Evolutionary conservation across 768 basidiomycete species (phyloP).

Genomic region (Tricholoma saponaceum): DNA sequence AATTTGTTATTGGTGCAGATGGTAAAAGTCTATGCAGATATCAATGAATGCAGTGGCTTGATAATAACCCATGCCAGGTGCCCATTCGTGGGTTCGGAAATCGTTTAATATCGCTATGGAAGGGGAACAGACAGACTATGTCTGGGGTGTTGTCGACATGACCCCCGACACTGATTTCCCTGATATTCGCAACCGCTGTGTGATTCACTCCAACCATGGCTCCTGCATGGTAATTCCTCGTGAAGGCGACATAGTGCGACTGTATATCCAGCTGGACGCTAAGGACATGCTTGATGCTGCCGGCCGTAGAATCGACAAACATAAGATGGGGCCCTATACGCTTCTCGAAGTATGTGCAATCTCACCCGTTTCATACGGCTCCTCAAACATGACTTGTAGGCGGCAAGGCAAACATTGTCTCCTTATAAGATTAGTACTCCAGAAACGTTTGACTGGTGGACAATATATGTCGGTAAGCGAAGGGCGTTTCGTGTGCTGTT

Average conservation of each 20-base stretch:
- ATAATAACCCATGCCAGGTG: conserved; percentile 39
- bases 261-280: conserved; percentile 67
- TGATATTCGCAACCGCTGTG: conserved; percentile 62
- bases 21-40: conserved; percentile 32
- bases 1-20: conserved; percentile 75
- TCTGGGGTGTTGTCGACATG: conserved; percentile 83
- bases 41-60: neutral
- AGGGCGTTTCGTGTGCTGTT: conserved; percentile 35
- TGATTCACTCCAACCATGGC: conserved; percentile 65
- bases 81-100: conserved; percentile 83
- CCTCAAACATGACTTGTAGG: conserved; percentile 28
- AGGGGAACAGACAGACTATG: conserved; percentile 71
- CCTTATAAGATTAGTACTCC: conserved; percentile 52
- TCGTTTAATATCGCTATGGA: conserved; percentile 63
- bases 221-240: conserved; percentile 75
- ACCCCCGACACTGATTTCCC: conserved; percentile 73
- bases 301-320: conserved; percentile 52
- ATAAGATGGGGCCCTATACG: conserved; percentile 41
- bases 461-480: conserved; percentile 45
- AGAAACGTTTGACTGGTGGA: conserved; percentile 65
- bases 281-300: conserved; percentile 37
- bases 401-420: conserved; percentile 49
- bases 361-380: neutral
- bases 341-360: conserved; percentile 44
- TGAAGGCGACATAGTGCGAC: conserved; percentile 60